These are phyloP conservation scores for Fusarium dimerum DNA, from an alignment of 2,329 filamentous ascomycete species.

Conservation along the genomic window DNA sequence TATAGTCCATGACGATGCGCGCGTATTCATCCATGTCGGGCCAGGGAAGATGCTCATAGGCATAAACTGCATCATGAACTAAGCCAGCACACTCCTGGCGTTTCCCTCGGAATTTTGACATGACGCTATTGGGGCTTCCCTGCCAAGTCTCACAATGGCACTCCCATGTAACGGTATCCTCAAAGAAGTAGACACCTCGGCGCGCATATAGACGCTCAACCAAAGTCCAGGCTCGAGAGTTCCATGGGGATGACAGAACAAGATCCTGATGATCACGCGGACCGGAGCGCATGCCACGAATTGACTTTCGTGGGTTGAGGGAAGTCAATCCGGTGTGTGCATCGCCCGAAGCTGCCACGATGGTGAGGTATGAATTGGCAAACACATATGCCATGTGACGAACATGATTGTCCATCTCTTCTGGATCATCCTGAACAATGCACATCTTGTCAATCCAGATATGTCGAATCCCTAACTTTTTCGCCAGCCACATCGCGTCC, in stretches of 20 bases:
- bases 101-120: conserved; percentile 34
- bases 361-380: conserved; percentile 45
- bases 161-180: conserved; percentile 46
- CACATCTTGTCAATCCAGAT: conserved; percentile 50
- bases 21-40: conserved; percentile 49
- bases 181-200: conserved; percentile 45
- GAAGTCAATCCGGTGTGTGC: conserved; percentile 40
- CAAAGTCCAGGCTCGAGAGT: conserved; percentile 44
- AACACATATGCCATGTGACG: conserved; percentile 48
- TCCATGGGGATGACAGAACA: conserved; percentile 41
- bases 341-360: conserved; percentile 45
- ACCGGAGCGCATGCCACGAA: conserved; percentile 27
- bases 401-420: conserved; percentile 41
- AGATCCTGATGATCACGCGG: conserved; percentile 39
- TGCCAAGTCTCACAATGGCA: conserved; percentile 49
- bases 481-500: conserved; percentile 47
- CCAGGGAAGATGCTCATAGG: conserved; percentile 44
- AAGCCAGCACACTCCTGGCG: conserved; percentile 35
- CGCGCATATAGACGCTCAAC: conserved; percentile 46
- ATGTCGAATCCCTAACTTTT: conserved; percentile 44
- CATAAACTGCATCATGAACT: conserved; percentile 36
- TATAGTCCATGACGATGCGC: conserved; percentile 46
- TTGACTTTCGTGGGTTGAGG: conserved; percentile 36
- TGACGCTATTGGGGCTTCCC: conserved; percentile 32
- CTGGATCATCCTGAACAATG: conserved; percentile 46